Conservation (phyloP, 176 grass and related monocot species). For the Areca catechu region DNA sequence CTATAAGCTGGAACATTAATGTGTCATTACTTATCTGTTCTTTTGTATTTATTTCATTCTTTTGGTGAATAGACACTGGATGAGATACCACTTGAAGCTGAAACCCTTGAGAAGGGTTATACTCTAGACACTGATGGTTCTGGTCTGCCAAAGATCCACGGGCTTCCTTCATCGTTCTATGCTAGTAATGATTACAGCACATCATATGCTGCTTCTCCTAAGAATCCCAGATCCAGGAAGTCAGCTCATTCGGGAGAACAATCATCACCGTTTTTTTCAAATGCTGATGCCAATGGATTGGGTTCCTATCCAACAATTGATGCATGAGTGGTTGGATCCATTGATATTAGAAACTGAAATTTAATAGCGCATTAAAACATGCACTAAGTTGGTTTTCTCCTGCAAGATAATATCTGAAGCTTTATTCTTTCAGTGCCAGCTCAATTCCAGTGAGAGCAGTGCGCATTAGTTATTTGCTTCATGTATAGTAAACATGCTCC, state of each 20-base stretch:
- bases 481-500: too few relatives aligned
- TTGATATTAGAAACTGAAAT: too few relatives aligned
- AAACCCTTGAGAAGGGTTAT: constrained; percentile 64
- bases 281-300: constrained; percentile 2
- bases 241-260: constrained; percentile 22
- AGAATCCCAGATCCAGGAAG: constrained; percentile 20
- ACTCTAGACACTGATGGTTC: constrained; percentile 30
- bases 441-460: too few relatives aligned
- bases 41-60: background rate
- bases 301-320: too few relatives aligned
- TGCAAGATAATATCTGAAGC: too few relatives aligned
- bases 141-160: constrained; percentile 42
- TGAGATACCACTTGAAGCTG: constrained; percentile 63
- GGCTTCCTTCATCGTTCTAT: constrained; percentile 16
- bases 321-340: too few relatives aligned
- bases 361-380: too few relatives aligned
- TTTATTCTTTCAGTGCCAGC: too few relatives aligned
- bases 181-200: constrained; percentile 1
- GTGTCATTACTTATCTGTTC: too few relatives aligned
- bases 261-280: background rate
- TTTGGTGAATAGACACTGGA: constrained; percentile 61
- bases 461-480: too few relatives aligned
- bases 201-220: constrained; percentile 20
- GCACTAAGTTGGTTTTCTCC: too few relatives aligned
- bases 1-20: background rate